Evolutionary conservation across 371 early-diverging fungal species (phyloP), one percentile per base, ranked within the genome.

Genomic region (Circinella umbellata): DNA sequence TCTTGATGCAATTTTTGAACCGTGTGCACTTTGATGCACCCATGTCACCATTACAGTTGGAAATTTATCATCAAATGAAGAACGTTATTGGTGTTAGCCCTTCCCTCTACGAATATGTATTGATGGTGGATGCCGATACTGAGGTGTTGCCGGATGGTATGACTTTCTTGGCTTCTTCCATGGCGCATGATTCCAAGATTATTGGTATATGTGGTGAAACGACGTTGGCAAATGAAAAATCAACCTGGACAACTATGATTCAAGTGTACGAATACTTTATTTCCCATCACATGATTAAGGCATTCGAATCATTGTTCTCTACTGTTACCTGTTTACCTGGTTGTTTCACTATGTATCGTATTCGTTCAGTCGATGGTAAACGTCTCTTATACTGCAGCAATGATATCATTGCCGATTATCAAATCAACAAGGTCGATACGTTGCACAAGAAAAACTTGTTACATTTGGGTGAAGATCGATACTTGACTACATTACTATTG

Each of bases 241-340:
- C 88, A 68, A 91, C 95, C 17, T 95, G 94, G 94, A 94, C 96
- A n/a, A 98, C 99, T 4, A 98, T 98, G 96, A 96, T 99, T 78
- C 99, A 99, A 79, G 99, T 99, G 36, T 98, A 96, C 83, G 97
- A 97, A 76, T 98, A 99, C 89, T 99, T 96, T 77, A 99, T 99
- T 67, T 97, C 98, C 46, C 99, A 99, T 83, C 97, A 98, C 77
- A 80, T 99, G 71, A 91, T 96, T 60, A 99, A 99, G 83, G 94
- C 99, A 0, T 99, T 99, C 85, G 99, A 99, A 85, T 96, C 97
- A 35, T 90, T 99, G 53, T 99, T 99, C 76, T 99, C 99, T 1
- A 88, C 93, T 39, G 98, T 98, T 37, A 96, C 98, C 18, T 98
- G 99, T 83, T 85, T 98, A 73, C 98, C 98, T 4, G 98, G 99